Evolutionary conservation across 2,329 filamentous ascomycete genomes (phyloP), one percentile per base, ranked within the genome.

Genomic region (Cytospora paraplurivora): DNA sequence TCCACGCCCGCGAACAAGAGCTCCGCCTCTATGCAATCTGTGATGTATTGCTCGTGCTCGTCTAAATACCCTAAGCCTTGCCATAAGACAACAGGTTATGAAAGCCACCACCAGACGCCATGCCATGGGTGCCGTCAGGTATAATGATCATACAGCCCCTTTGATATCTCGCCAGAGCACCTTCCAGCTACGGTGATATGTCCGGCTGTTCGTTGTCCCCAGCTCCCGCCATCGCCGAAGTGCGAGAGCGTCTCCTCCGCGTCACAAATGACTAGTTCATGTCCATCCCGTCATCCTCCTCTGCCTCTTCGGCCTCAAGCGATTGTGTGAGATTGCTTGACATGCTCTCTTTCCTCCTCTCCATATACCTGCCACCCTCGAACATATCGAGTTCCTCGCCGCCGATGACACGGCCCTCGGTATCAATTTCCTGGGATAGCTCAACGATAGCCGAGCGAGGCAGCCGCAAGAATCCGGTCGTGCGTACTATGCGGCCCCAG

Each of bases 401-500:
- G 59, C 90, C 90, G 7, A 98, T 84, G 7, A 99, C 89, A 33
- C 94, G 85, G n/a, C 93, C 93, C 72, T 98, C 95, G 71, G 88
- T 90, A 75, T 97, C 93, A 51, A 97, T 91, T 73, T 97, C 93
- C 75, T 97, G 92, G 61, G 92, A 96, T 11, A 99, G 84, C 72
- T 97, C 94, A 62, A 98, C 90, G 63, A 99, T 82, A 27, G 92
- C 91, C 59, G 85, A 81, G 61, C 91, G 88, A 62, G 89, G 92
- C 41, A 99, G 81, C 56, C 86, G 88, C 65, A 93, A 83, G 79
- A 98, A 99, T 0, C 91, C 93, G 38, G 89, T 84, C 0, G 93
- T 97, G 19, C 95, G 88, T 27, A 98, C 95, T 34, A 99, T 87
- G 54, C 95, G 88, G 59, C 95, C 95, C 93, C 95, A 99, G 75